Evolutionary conservation across 768 basidiomycete species (phyloP).

Genomic region (Calocera cornea): DNA sequence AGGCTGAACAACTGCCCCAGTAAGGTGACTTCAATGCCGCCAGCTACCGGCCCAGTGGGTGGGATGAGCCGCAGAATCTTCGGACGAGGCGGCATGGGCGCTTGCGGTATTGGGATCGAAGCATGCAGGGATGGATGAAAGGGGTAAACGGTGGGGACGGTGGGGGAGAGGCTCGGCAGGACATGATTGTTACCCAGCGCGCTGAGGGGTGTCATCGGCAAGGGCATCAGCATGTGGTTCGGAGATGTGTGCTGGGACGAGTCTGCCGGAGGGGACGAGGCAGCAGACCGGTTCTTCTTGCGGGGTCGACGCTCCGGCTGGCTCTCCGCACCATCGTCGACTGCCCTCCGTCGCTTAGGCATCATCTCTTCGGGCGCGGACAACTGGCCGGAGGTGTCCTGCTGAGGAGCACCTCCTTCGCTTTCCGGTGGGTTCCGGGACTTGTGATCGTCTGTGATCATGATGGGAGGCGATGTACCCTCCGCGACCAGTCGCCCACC

Average conservation of each 20-base stretch:
- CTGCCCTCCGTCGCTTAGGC: not conserved
- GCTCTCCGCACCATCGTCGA: not conserved
- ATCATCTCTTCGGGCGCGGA: not conserved
- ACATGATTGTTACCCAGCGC: not conserved
- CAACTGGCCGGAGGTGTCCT: not conserved
- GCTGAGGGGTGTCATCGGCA: not conserved
- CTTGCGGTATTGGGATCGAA: conserved; percentile 17
- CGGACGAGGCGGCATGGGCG: conserved; percentile 28
- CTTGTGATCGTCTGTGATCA: conserved; percentile 99
- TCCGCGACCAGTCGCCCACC: conserved; percentile 66
- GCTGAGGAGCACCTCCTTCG: not conserved
- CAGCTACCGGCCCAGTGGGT: conserved; percentile 69
- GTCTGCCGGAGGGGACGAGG: not conserved
- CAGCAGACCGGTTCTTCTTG: conserved; percentile 1
- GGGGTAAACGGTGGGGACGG: conserved; percentile 25
- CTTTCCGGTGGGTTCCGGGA: conserved; percentile 29
- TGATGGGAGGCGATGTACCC: conserved; percentile 76
- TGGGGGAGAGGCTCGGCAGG: not conserved
- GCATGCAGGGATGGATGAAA: conserved; percentile 35
- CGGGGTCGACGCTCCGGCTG: not conserved
- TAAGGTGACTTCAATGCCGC: conserved; percentile 89
- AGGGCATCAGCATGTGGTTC: not conserved
- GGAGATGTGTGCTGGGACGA: not conserved
- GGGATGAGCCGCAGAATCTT: conserved; percentile 79
- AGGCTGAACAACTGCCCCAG: conserved; percentile 67